Evolutionary conservation across 495 filamentous ascomycete species (phyloP), one percentile per base, ranked within the genome.

Genomic region (Penicillium longicatenatum): DNA sequence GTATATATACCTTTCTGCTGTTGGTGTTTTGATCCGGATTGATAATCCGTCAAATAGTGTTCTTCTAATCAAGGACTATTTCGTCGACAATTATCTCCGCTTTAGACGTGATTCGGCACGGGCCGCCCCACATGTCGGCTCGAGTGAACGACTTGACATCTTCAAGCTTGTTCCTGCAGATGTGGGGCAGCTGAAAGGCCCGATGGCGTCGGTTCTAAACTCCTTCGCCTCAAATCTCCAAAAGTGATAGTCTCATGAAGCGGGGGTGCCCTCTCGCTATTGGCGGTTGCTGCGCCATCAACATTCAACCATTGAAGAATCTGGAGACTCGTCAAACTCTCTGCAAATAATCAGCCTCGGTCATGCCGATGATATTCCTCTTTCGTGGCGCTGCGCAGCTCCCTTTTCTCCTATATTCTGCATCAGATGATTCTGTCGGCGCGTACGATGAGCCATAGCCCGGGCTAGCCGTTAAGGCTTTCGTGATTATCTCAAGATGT

Each of bases 161-260:
- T 21, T 45, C 12, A 45, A 7, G 4, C 46, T 49, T 24, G 41
- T 47, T 46, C 52, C 52, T 22, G 43, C 19, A 21, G 24, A 53
- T 22, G 22, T 42, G 16, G 50, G 19, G 22, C 33, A 41, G 33
- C 21, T 53, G 50, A 53, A 43, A n/a, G 26, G 10, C 21, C 22
- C 41, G 35, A 26, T 26, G n/a, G 39, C 50, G 11, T 37, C 50
- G 26, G 41, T 39, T 14, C 54, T 62, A 16, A 58, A 55, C 3
- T 75, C 76, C 16, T 62, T 70, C 33, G 67, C 67, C 22, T 20
- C 9, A 45, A 45, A 21, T 45, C 4, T 45, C 22, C 43, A 39
- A n/a, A 8, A 2, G 2, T 5, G 35, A 39, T 39, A 2, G 3
- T n/a, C 35, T 8, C 35, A 11, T n/a, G 11, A 14, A n/a, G 3